Conservation (phyloP, 225 moss, liverwort and hornwort species). For the Pseudisothecium myosuroides region DNA sequence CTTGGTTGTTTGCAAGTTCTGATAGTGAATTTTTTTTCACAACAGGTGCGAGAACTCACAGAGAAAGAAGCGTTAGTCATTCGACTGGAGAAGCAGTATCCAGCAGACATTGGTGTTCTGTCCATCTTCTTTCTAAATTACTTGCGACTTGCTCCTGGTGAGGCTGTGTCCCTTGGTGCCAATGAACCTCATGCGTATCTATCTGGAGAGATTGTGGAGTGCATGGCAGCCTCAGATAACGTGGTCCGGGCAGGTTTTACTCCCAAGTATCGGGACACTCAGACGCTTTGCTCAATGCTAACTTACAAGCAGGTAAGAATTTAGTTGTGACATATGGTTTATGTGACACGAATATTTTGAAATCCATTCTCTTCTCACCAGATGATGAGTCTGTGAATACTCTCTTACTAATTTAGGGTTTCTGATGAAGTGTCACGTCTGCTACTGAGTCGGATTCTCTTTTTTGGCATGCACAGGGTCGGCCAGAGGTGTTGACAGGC, state of each 20-base stretch:
- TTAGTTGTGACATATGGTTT: background rate
- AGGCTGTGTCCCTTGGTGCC: constrained; percentile 79
- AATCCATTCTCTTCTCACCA: background rate
- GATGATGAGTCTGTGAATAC: background rate
- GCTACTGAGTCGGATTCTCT: background rate
- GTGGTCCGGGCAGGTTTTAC: constrained; percentile 95
- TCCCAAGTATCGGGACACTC: constrained; percentile 78
- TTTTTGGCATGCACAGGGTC: constrained; percentile 26
- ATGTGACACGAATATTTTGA: background rate
- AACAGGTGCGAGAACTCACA: constrained; percentile 53
- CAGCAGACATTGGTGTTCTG: constrained; percentile 74
- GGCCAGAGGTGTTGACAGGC: constrained; percentile 57
- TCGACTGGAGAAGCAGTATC: constrained; percentile 75
- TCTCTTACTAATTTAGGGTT: background rate
- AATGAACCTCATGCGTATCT: constrained; percentile 89
- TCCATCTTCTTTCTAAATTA: constrained; percentile 80
- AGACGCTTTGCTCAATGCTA: constrained; percentile 82
- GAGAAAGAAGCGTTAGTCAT: constrained; percentile 62
- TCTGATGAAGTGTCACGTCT: background rate
- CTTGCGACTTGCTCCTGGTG: constrained; percentile 55
- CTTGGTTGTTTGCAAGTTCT: background rate
- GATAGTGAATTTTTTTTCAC: background rate
- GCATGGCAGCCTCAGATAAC: constrained; percentile 98
- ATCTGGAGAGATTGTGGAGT: constrained; percentile 81
- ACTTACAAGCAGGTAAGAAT: constrained; percentile 66